phyloP scores from a whole-genome alignment of 176 grass and related monocot species.

The Raddia guianensis region DNA sequence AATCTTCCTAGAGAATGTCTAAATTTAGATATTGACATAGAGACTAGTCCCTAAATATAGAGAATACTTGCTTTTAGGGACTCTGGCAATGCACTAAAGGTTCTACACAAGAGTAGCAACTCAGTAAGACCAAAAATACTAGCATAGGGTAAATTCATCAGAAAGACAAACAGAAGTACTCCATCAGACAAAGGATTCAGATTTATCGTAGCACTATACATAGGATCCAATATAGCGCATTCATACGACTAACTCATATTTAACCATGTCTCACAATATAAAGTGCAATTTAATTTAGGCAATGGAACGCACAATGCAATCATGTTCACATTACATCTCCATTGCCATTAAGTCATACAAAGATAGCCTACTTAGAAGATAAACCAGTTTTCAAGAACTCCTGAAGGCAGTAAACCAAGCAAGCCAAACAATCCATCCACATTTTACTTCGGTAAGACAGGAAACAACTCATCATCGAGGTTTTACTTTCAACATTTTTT shows the following conservation, averaged over 20 bases:
- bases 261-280: background rate
- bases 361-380: conserved; percentile 16
- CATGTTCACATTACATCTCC: conserved; percentile 27
- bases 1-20: no score
- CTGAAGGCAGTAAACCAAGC: conserved; percentile 37
- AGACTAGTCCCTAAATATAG: no score
- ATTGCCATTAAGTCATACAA: conserved; percentile 3
- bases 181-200: background rate
- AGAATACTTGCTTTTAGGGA: background rate
- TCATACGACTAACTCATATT: conserved; percentile 5
- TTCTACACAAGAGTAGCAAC: background rate
- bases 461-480: no score
- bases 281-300: background rate
- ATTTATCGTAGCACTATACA: background rate
- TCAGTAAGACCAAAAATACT: background rate
- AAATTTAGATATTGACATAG: no score
- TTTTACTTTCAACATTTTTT: no score
- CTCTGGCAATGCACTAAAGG: no score
- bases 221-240: background rate
- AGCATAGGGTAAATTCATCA: background rate
- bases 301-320: conserved; percentile 39
- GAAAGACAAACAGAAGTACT: background rate
- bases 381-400: conserved; percentile 32
- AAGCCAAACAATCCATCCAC: background rate
- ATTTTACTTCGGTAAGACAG: no score